Conservation (phyloP, 2,329 filamentous ascomycete genomes). For the Fusarium sublunatum region DNA sequence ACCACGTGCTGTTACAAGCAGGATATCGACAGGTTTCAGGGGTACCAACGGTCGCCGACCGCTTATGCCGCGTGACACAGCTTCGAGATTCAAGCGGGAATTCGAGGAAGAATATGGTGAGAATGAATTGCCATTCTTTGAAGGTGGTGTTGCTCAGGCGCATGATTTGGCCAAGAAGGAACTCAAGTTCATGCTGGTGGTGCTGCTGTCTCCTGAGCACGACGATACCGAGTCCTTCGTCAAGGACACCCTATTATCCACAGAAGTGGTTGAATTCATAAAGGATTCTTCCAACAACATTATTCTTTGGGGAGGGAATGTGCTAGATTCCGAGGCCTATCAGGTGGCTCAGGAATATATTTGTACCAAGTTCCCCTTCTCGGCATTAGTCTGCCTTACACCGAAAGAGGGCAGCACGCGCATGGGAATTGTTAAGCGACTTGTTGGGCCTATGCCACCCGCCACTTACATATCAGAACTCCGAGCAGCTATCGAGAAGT, state of each 20-base stretch:
- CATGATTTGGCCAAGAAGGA: slow-evolving; percentile 91
- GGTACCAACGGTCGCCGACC: slow-evolving; percentile 78
- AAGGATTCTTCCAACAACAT: slow-evolving; percentile 81
- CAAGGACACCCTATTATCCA: slow-evolving; percentile 81
- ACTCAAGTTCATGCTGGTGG: slow-evolving; percentile 88
- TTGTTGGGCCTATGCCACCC: slow-evolving; percentile 77
- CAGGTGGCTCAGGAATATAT: slow-evolving; percentile 88
- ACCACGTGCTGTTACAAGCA: slow-evolving; percentile 65
- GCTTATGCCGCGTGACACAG: slow-evolving; percentile 86
- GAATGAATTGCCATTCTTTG: slow-evolving; percentile 79
- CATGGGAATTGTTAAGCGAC: slow-evolving; percentile 89
- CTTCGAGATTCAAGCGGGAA: slow-evolving; percentile 87
- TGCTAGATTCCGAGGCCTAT: slow-evolving; percentile 93
- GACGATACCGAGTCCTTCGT: slow-evolving; percentile 89
- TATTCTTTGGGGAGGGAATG: slow-evolving; percentile 91
- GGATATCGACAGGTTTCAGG: slow-evolving; percentile 62
- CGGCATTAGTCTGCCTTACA: slow-evolving; percentile 86
- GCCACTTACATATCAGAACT: slow-evolving; percentile 81
- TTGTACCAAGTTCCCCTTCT: slow-evolving; percentile 93
- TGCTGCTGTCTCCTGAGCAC: slow-evolving; percentile 91
- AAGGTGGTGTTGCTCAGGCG: slow-evolving; percentile 91
- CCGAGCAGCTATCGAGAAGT: slow-evolving; percentile 76
- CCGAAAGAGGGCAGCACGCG: slow-evolving; percentile 84
- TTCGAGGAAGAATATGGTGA: slow-evolving; percentile 93
- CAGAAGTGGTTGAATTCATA: slow-evolving; percentile 79